A percentile compares a stretch with the other conserved stretches of the same genome.
Conservation (phyloP, 768 basidiomycete species). For the Daedaleopsis nitida region DNA sequence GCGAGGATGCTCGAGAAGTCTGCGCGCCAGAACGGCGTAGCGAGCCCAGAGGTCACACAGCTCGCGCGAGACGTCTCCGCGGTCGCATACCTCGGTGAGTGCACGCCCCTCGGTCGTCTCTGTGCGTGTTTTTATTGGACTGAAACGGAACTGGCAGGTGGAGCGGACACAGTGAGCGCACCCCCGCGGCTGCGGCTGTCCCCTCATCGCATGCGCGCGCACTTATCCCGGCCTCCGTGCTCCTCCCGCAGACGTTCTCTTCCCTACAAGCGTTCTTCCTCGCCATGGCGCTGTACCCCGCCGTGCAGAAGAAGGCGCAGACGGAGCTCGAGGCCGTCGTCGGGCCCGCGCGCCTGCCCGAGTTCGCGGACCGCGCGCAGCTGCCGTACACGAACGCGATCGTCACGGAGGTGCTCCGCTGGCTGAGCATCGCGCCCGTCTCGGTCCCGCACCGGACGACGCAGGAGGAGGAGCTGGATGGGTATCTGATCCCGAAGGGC, state of each 20-base stretch:
- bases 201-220: no score
- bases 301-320: slow-evolving; percentile 14
- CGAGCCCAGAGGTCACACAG: no score
- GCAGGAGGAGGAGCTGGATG: slow-evolving; percentile 33
- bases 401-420: slow-evolving; percentile 1
- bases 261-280: slow-evolving; percentile 3
- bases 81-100: no score
- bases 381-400: slow-evolving; percentile 17
- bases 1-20: no score
- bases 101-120: no score
- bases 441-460: slow-evolving; percentile 34
- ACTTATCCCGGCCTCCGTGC: neutral
- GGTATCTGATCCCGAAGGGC: slow-evolving; percentile 36
- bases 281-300: slow-evolving; percentile 15
- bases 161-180: no score
- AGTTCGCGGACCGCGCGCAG: slow-evolving; percentile 1
- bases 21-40: no score
- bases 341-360: slow-evolving; percentile 13
- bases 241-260: neutral
- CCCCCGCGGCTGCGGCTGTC: no score
- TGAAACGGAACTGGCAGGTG: no score
- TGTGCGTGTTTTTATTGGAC: no score
- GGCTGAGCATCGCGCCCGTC: slow-evolving; percentile 11
- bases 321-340: slow-evolving; percentile 13
- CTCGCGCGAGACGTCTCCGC: no score